These are phyloP conservation scores for Tolypocladium album DNA, from an alignment of 2,329 filamentous ascomycete genomes.

Conservation along the genomic window DNA sequence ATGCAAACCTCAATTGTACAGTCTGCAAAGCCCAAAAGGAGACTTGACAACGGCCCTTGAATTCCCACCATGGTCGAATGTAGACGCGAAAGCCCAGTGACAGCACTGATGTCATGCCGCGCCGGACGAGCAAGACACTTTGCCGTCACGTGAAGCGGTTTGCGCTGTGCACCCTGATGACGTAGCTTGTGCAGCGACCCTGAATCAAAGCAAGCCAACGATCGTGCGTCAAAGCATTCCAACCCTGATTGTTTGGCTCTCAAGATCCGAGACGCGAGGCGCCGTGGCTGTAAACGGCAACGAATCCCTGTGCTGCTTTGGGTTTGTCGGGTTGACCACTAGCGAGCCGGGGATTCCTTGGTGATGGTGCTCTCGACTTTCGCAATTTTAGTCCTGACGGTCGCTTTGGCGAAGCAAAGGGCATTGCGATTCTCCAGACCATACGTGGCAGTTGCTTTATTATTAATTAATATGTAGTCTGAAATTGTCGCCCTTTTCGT, in stretches of 20 bases:
- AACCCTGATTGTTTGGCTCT: not conserved
- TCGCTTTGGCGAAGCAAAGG: not conserved
- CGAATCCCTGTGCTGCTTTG: not conserved
- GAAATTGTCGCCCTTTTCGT: not conserved
- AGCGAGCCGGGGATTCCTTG: not conserved
- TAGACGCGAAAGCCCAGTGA: not conserved
- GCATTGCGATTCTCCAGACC: not conserved
- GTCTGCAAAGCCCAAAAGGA: no score
- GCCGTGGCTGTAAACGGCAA: not conserved
- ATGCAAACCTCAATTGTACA: not conserved
- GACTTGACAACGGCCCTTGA: not conserved
- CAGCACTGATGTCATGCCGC: not conserved
- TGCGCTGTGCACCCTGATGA: not conserved
- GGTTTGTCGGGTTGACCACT: not conserved
- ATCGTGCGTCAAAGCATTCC: not conserved
- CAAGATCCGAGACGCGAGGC: no score
- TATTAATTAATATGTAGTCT: no score
- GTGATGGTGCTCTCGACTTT: not conserved
- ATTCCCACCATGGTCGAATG: not conserved
- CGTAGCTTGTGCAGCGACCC: not conserved
- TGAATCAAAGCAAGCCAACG: not conserved
- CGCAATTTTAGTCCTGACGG: not conserved
- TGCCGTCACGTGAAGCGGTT: not conserved
- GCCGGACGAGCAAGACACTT: not conserved
- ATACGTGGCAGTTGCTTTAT: not conserved